phyloP scores from a whole-genome alignment of 768 basidiomycete species.

The Suillus decipiens region DNA sequence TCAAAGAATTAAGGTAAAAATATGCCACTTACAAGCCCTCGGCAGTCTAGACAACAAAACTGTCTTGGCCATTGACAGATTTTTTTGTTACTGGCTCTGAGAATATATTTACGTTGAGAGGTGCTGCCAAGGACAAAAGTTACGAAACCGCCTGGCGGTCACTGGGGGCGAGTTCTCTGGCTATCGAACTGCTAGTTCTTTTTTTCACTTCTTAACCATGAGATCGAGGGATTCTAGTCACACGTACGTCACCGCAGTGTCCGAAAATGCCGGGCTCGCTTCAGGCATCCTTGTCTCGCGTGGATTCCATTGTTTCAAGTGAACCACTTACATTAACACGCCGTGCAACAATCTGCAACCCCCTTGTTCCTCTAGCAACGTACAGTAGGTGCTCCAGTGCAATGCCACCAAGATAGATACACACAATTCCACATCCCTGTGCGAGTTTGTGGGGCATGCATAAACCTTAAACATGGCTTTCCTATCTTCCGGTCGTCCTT shows the following conservation, averaged over 20 bases:
- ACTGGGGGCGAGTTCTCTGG: slow-evolving; percentile 16
- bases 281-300: not conserved
- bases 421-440: not conserved
- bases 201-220: no score
- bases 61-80: slow-evolving; percentile 3
- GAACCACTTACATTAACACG: not conserved
- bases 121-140: slow-evolving; percentile 13
- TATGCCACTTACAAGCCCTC: not conserved
- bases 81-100: slow-evolving; percentile 52
- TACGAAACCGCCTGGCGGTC: slow-evolving; percentile 36
- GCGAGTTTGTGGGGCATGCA: not conserved
- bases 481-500: not conserved
- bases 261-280: not conserved
- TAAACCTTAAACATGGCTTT: not conserved
- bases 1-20: slow-evolving; percentile 46
- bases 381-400: not conserved
- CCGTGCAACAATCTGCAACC: not conserved
- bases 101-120: slow-evolving; percentile 47
- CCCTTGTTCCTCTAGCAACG: not conserved
- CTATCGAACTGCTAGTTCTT: not conserved
- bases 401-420: not conserved
- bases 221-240: not conserved
- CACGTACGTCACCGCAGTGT: not conserved
- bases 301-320: not conserved
- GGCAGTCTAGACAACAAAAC: slow-evolving; percentile 14